Evolutionary conservation across 2,329 filamentous ascomycete genomes (phyloP), one percentile per base, ranked within the genome.

Genomic region (Elsinoe necatrix): DNA sequence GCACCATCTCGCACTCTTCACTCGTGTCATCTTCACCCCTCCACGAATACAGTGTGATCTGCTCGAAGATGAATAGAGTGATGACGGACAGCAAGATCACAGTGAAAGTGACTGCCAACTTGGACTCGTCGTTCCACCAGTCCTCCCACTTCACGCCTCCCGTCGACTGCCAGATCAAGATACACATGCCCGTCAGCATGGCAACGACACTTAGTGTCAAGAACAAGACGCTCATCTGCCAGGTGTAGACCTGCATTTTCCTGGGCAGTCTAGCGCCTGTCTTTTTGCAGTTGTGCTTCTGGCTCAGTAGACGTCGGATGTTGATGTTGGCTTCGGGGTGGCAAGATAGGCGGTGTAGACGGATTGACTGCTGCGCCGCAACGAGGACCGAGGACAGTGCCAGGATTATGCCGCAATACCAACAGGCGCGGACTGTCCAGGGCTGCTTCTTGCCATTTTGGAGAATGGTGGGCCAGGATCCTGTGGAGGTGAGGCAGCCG

Each of bases 331-430:
- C 71, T 58, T 74, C 69, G 6, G 68, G 66, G 59, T 75, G 73
- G 2, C 68, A 67, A 11, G 71, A 71, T 4, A 75, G 61, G 1
- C 73, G 69, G 61, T 74, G 72, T 3, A 75, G 64, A 4, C 72
- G 69, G 7, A 75, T 69, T 2, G 70, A 72, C 58, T 75, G 72
- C 57, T 73, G 68, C 2, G 71, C 69, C 4, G 74, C 70, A 1
- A 73, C 71, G 8, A 79, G 67, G 5, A 80, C 71, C n/a, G 73
- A 73, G 58, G 77, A 77, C 2, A 80, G 68, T 1, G 77, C 70
- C 23, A 81, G 73, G 9, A 80, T 67, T 35, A 75, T 73, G 11
- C 72, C 73, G 51, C 67, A 69, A 61, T 70, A 75, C 71, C 71
- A 75, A 18, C 68, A 68, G 9, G 72, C 69, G 9, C 72, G 67